Evolutionary conservation across 2,329 filamentous ascomycete species (phyloP).

Genomic region (Diaporthe vaccinii): DNA sequence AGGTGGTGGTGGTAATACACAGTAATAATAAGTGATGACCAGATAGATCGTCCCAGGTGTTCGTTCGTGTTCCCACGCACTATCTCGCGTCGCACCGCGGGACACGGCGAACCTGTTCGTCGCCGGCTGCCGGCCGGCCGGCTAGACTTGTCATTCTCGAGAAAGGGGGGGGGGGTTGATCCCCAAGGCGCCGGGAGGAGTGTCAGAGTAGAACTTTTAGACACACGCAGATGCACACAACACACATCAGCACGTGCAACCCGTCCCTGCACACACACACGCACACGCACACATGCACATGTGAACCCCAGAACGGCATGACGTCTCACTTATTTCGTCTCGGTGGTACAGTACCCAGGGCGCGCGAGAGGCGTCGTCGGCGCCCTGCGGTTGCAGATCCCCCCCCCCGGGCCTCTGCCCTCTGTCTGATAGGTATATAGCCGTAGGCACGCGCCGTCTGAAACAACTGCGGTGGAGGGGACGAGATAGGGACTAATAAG

Average conservation of each 20-base stretch:
- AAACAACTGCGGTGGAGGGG: neutral
- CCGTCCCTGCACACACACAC: neutral
- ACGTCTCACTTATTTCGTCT: slow-evolving; percentile 8
- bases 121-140: slow-evolving; percentile 13
- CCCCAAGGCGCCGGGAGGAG: neutral
- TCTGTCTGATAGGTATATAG: neutral
- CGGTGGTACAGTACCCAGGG: slow-evolving; percentile 9
- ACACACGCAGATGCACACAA: neutral
- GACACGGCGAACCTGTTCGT: slow-evolving; percentile 11
- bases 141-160: slow-evolving; percentile 26
- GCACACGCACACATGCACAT: neutral
- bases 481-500: neutral
- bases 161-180: neutral
- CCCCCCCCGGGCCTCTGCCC: neutral
- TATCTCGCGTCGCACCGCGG: slow-evolving; percentile 10
- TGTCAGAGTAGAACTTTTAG: neutral
- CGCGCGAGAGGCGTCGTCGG: neutral
- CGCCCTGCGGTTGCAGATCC: neutral
- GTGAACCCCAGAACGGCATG: slow-evolving; percentile 2
- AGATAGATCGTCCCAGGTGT: slow-evolving; percentile 16
- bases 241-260: slow-evolving; percentile 2
- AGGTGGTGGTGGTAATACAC: neutral
- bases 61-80: slow-evolving; percentile 5
- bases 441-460: neutral
- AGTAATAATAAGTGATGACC: neutral